Conservation (phyloP, 495 filamentous ascomycete genomes). For the Penicillium alfredii region DNA sequence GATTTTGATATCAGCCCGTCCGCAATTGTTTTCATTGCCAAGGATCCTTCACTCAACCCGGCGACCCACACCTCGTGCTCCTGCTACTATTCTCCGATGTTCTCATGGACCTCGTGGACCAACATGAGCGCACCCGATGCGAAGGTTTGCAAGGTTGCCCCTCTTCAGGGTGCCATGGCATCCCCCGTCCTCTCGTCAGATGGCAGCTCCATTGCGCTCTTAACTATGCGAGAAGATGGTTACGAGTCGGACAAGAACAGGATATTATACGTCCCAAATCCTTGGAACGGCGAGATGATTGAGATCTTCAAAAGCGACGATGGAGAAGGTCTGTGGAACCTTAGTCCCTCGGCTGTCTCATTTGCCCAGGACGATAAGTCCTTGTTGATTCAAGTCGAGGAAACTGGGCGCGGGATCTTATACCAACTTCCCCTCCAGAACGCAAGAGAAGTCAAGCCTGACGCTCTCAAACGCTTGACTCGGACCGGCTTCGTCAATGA, state of each 20-base stretch:
- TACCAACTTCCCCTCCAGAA: constrained; percentile 55
- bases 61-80: constrained; percentile 76
- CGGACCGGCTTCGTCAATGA: constrained; percentile 55
- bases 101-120: constrained; percentile 45
- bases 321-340: constrained; percentile 60
- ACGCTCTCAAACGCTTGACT: constrained; percentile 51
- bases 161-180: constrained; percentile 64
- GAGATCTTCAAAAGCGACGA: constrained; percentile 59
- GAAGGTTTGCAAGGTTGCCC: constrained; percentile 32
- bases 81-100: constrained; percentile 57
- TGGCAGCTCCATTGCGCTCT: constrained; percentile 69
- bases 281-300: constrained; percentile 49
- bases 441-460: constrained; percentile 44
- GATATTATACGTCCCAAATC: constrained; percentile 60
- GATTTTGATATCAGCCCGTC: constrained; percentile 52
- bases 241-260: constrained; percentile 89
- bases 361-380: constrained; percentile 62
- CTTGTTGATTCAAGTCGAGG: constrained; percentile 62
- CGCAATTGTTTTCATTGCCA: constrained; percentile 74
- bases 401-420: constrained; percentile 55
- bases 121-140: constrained; percentile 44
- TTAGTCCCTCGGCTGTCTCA: constrained; percentile 56
- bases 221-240: constrained; percentile 69
- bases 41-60: constrained; percentile 70
- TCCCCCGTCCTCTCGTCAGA: constrained; percentile 71